These are phyloP conservation scores for Penicillium vulpinum DNA, from an alignment of 2,329 filamentous ascomycete genomes.

Conservation along the genomic window DNA sequence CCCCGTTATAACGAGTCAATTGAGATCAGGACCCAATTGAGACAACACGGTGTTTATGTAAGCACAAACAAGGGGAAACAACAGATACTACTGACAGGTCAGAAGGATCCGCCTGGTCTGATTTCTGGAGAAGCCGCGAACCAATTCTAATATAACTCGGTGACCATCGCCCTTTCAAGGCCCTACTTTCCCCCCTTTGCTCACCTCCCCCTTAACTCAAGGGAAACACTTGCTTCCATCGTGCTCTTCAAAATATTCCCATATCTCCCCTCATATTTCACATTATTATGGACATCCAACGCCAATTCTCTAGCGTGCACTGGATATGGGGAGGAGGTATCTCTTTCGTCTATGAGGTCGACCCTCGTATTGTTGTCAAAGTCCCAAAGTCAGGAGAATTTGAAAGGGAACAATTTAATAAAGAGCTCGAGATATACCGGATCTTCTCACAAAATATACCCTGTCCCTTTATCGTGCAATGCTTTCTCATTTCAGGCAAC, in stretches of 20 bases:
- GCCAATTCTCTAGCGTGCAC: constrained; percentile 21
- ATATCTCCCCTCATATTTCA: neutral
- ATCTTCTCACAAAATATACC: constrained; percentile 21
- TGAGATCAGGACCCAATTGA: no score
- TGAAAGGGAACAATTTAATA: constrained; percentile 27
- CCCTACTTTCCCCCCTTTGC: no score
- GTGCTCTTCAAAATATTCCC: neutral
- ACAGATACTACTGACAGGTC: no score
- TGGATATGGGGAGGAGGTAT: constrained; percentile 29
- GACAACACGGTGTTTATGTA: no score
- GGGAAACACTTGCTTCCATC: no score
- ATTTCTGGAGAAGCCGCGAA: no score
- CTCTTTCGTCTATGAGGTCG: constrained; percentile 30
- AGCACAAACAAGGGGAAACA: no score
- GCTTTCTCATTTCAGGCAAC: constrained; percentile 20
- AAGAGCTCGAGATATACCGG: constrained; percentile 27
- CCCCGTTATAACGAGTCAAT: no score
- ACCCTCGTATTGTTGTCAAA: constrained; percentile 32
- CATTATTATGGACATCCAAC: constrained; percentile 11
- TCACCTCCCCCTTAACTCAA: no score
- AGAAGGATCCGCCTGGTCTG: no score
- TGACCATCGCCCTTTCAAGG: no score
- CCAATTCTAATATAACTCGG: no score
- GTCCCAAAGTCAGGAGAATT: constrained; percentile 26
- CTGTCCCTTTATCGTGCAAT: constrained; percentile 28